Evolutionary conservation across 257 asterid genomes (phyloP).

Genomic region (Ophiorrhiza pumila): DNA sequence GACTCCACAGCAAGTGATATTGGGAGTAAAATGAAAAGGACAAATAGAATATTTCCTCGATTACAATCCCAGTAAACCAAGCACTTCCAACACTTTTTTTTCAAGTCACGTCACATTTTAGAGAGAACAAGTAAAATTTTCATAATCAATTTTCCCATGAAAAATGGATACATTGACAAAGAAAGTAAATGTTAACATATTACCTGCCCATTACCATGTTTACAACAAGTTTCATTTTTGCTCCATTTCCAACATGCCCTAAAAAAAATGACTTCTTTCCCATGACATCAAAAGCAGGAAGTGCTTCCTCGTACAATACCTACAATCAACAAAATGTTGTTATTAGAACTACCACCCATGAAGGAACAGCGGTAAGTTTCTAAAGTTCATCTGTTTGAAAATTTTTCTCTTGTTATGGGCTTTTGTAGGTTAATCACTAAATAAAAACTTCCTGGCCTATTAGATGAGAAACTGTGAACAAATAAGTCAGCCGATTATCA

Average conservation of each 20-base stretch:
- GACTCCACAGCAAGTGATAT: neutral
- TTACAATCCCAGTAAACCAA: neutral
- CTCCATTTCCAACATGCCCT: conserved; percentile 90
- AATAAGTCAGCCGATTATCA: neutral
- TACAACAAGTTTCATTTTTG: conserved; percentile 96
- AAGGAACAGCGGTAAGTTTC: neutral
- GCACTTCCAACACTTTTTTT: neutral
- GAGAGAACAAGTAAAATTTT: neutral
- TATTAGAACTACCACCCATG: neutral
- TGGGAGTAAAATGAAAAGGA: neutral
- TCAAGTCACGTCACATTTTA: neutral
- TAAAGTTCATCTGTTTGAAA: neutral
- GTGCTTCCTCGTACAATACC: conserved; percentile 62
- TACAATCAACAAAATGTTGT: conserved; percentile 26
- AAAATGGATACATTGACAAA: neutral
- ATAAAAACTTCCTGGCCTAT: neutral
- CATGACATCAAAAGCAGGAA: conserved; percentile 83
- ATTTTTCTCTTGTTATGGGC: neutral
- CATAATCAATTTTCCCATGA: neutral
- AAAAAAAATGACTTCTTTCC: conserved; percentile 88
- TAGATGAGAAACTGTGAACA: neutral
- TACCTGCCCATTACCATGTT: conserved; percentile 99
- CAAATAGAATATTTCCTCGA: neutral
- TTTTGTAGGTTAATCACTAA: neutral
- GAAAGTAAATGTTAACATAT: neutral